Percentiles rank a stretch among this genome's conserved stretches.
Conservation (phyloP, 2,329 filamentous ascomycete species). For the Claviceps pazoutovae region DNA sequence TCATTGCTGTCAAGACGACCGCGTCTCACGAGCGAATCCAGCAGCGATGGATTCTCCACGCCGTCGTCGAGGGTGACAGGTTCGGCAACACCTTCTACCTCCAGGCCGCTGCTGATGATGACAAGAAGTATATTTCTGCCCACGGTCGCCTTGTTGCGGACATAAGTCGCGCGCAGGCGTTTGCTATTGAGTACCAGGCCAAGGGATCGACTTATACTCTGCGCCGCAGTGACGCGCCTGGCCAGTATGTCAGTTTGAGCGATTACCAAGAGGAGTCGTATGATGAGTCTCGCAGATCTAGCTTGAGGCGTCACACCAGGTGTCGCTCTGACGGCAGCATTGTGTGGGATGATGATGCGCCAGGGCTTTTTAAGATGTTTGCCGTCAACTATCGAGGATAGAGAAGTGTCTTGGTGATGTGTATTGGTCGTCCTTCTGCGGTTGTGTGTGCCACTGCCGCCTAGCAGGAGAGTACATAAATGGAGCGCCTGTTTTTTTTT, state of each 20-base stretch:
- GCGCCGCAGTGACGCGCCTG: not conserved
- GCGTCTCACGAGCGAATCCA: conserved; percentile 22
- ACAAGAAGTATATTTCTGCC: conserved; percentile 9
- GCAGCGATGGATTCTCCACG: conserved; percentile 36
- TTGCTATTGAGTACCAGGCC: conserved; percentile 1
- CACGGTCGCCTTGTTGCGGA: conserved; percentile 1
- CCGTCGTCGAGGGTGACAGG: conserved; percentile 15
- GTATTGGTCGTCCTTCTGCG: not conserved
- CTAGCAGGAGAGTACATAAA: too few relatives aligned
- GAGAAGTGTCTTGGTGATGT: not conserved
- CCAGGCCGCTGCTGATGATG: conserved; percentile 10
- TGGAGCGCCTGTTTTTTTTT: too few relatives aligned
- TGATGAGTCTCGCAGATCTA: not conserved
- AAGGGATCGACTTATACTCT: conserved; percentile 2
- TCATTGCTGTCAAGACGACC: conserved; percentile 1
- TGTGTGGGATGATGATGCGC: conserved; percentile 1
- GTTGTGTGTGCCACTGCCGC: too few relatives aligned
- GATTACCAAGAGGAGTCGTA: not conserved
- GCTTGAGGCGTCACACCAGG: not conserved
- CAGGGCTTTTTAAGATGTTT: not conserved
- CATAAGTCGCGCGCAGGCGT: not conserved
- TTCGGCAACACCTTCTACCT: conserved; percentile 12
- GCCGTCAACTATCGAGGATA: conserved; percentile 1
- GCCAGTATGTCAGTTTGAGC: not conserved
- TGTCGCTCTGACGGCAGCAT: not conserved